Percentiles rank a stretch among this genome's conserved stretches.
phyloP scores from a whole-genome alignment of 2,329 filamentous ascomycete species.

The Orbilia blumenaviensis region DNA sequence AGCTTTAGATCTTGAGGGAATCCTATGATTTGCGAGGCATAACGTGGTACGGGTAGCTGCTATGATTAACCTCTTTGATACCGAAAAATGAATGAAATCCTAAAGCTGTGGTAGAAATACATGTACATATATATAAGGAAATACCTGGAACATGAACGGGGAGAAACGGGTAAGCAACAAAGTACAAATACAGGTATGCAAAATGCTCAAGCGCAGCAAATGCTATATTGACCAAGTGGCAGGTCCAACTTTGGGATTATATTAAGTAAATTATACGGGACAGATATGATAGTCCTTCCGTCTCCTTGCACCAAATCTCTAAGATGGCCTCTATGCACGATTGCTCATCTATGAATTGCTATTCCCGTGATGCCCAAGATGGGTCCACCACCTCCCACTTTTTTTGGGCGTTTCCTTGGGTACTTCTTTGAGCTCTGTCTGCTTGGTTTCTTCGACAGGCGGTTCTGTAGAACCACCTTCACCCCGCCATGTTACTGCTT shows the following conservation, averaged over 20 bases:
- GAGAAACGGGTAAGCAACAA: not conserved
- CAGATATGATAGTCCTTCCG: not conserved
- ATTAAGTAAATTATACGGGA: not conserved
- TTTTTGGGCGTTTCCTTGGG: constrained; percentile 39
- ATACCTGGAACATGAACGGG: no score
- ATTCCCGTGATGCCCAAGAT: constrained; percentile 20
- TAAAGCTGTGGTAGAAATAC: no score
- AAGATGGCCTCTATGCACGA: not conserved
- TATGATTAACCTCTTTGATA: no score
- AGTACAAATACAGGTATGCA: not conserved
- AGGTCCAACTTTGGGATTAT: not conserved
- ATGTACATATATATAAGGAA: no score
- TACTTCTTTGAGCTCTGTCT: constrained; percentile 1
- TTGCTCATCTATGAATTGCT: not conserved
- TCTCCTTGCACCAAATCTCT: not conserved
- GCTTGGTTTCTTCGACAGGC: not conserved
- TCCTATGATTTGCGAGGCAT: no score
- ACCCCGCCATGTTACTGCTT: constrained; percentile 47
- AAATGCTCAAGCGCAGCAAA: not conserved
- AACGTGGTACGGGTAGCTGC: no score
- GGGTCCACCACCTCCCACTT: constrained; percentile 46
- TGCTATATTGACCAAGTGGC: not conserved
- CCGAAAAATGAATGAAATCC: no score
- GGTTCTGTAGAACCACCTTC: constrained; percentile 34
- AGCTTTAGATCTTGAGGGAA: no score